Evolutionary conservation across 192 early-diverging fungal species (phyloP).

Genomic region (Podila verticillata): DNA sequence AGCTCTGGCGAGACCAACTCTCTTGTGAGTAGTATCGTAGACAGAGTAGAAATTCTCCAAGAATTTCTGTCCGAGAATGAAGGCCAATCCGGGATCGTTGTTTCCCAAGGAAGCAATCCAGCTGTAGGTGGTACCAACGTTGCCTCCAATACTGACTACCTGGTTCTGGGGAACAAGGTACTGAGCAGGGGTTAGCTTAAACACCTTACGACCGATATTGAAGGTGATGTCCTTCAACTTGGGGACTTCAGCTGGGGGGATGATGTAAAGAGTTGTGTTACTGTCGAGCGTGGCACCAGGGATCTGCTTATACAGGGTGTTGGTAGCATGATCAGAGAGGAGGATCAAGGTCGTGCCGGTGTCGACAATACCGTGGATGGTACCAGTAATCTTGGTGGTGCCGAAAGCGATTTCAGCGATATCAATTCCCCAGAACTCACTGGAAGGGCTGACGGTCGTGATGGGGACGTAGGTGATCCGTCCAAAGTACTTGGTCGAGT

Average conservation of each 20-base stretch:
- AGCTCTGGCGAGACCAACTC: slow-evolving; percentile 53
- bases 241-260: slow-evolving; percentile 27
- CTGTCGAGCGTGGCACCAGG: slow-evolving; percentile 15
- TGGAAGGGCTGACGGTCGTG: slow-evolving; percentile 18
- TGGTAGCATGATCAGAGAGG: slow-evolving; percentile 1
- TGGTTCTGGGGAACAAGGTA: slow-evolving; percentile 20
- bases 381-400: slow-evolving; percentile 5
- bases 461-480: slow-evolving; percentile 57
- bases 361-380: slow-evolving; percentile 43
- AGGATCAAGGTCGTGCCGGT: slow-evolving; percentile 51
- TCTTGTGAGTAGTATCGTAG: slow-evolving; percentile 55
- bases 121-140: slow-evolving; percentile 8
- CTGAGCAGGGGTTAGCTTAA: slow-evolving; percentile 24
- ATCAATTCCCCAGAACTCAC: slow-evolving; percentile 41
- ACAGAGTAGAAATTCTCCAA: slow-evolving; percentile 61
- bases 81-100: not conserved
- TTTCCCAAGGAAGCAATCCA: slow-evolving; percentile 10
- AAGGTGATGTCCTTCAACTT: slow-evolving; percentile 29
- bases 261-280: slow-evolving; percentile 20
- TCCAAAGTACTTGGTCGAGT: slow-evolving; percentile 59
- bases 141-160: not conserved
- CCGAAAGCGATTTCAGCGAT: slow-evolving; percentile 19
- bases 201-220: slow-evolving; percentile 24
- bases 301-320: slow-evolving; percentile 19
- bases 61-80: slow-evolving; percentile 66